These are phyloP conservation scores for Trifolium repens DNA, from an alignment of 306 rosid species.

Conservation along the genomic window DNA sequence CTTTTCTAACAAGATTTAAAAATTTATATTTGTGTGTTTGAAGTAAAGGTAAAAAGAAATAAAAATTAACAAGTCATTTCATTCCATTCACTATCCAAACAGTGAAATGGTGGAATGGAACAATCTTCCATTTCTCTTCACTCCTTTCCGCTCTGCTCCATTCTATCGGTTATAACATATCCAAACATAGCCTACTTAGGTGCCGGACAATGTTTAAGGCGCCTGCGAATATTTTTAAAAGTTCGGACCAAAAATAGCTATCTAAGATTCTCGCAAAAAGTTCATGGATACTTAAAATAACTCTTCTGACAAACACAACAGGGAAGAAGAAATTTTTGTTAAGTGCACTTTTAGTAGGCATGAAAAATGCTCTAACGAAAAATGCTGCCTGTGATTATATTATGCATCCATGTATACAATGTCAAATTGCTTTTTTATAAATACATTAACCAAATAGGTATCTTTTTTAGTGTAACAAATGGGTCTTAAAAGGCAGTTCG, in stretches of 20 bases:
- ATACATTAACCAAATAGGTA: no score
- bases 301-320: not conserved
- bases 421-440: no score
- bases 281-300: not conserved
- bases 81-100: no score
- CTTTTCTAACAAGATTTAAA: no score
- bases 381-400: slow-evolving; percentile 2
- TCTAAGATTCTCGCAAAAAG: not conserved
- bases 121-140: no score
- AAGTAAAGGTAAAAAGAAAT: no score
- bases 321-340: not conserved
- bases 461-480: not conserved
- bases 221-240: not conserved
- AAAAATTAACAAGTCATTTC: no score
- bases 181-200: not conserved
- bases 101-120: no score
- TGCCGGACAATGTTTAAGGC: not conserved
- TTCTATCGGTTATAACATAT: no score
- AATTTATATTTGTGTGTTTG: no score
- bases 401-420: not conserved
- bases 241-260: not conserved
- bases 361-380: not conserved
- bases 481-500: not conserved
- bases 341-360: slow-evolving; percentile 8
- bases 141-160: no score